Conservation (phyloP, 768 basidiomycete species). For the Boletus tomentosulus region DNA sequence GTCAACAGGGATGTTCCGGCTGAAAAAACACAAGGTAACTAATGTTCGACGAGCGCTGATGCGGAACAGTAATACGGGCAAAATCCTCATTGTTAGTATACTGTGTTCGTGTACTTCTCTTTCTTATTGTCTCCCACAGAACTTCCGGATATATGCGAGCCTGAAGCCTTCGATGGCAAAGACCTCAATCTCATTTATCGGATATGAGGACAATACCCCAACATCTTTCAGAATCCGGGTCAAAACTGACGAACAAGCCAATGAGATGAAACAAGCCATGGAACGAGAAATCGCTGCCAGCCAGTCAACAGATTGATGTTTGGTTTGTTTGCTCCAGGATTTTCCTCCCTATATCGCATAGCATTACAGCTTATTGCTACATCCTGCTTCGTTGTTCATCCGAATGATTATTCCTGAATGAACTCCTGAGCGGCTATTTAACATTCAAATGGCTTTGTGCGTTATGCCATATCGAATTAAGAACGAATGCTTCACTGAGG, state of each 20-base stretch:
- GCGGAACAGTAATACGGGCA: constrained; percentile 71
- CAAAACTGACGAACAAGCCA: constrained; percentile 55
- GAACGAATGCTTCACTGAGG: constrained; percentile 92
- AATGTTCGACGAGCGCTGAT: constrained; percentile 57
- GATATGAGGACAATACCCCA: constrained; percentile 55
- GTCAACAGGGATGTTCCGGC: constrained; percentile 53
- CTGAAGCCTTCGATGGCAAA: constrained; percentile 51
- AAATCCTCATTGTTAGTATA: constrained; percentile 63
- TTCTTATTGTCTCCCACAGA: constrained; percentile 40
- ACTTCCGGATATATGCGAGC: constrained; percentile 63
- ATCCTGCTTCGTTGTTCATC: constrained; percentile 16
- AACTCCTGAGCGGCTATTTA: constrained; percentile 32
- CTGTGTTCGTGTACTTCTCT: background rate
- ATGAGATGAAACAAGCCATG: constrained; percentile 51
- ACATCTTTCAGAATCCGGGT: constrained; percentile 61
- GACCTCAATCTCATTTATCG: constrained; percentile 60
- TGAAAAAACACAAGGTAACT: constrained; percentile 72
- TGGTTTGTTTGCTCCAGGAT: background rate
- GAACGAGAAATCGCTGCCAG: constrained; percentile 59
- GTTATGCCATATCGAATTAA: constrained; percentile 90
- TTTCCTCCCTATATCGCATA: constrained; percentile 10
- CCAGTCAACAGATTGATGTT: constrained; percentile 19
- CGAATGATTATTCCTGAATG: background rate
- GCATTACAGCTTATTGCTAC: constrained; percentile 24
- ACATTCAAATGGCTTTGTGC: constrained; percentile 81